phyloP scores from a whole-genome alignment of 768 basidiomycete genomes.

The Artomyces pyxidatus region DNA sequence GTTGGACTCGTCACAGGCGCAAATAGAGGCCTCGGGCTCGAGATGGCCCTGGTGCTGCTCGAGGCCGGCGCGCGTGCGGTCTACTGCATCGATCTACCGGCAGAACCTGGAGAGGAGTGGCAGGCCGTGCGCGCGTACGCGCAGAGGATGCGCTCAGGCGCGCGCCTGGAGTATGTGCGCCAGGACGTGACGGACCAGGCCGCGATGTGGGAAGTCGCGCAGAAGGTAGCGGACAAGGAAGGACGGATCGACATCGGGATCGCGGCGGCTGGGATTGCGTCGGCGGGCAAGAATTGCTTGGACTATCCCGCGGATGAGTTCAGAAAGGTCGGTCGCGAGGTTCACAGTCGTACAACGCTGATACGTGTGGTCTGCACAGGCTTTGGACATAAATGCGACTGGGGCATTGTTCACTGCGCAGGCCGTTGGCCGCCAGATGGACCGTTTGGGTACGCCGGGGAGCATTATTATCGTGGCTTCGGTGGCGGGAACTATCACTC shows the following conservation, averaged over 20 bases:
- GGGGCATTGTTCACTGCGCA: constrained; percentile 26
- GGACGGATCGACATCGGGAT: constrained; percentile 64
- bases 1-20: constrained; percentile 36
- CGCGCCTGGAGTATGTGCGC: constrained; percentile 49
- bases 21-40: constrained; percentile 56
- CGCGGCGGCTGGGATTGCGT: constrained; percentile 67
- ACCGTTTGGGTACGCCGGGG: constrained; percentile 25
- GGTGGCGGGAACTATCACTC: constrained; percentile 43
- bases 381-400: constrained; percentile 53
- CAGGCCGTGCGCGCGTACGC: constrained; percentile 43
- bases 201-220: constrained; percentile 42
- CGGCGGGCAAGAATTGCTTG: constrained; percentile 48
- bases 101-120: constrained; percentile 49
- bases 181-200: constrained; percentile 59
- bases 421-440: constrained; percentile 26
- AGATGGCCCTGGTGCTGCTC: constrained; percentile 64
- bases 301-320: constrained; percentile 58
- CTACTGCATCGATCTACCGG: constrained; percentile 59
- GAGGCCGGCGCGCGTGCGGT: constrained; percentile 63
- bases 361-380: constrained; percentile 25
- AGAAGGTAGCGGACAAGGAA: constrained; percentile 56
- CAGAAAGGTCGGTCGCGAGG: constrained; percentile 36
- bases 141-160: constrained; percentile 21
- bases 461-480: constrained; percentile 33
- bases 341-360: not conserved